Percentiles rank a stretch among this genome's conserved stretches.
phyloP scores from a whole-genome alignment of 2,329 filamentous ascomycete genomes.

The Onygenales sp. region DNA sequence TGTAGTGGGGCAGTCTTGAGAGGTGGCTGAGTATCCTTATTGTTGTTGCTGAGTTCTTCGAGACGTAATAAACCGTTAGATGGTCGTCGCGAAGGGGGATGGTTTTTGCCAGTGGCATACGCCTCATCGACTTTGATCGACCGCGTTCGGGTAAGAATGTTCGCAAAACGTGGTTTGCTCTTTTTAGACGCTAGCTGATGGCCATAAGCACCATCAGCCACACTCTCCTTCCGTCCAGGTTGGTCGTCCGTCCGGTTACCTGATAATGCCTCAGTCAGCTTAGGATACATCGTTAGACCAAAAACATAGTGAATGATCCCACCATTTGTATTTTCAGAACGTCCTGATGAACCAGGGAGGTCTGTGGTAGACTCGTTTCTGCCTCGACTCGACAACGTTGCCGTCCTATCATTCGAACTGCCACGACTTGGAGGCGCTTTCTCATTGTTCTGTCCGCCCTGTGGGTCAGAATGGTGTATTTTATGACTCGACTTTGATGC shows the following conservation, averaged over 20 bases:
- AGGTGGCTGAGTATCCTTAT: conserved; percentile 30
- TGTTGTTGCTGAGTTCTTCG: conserved; percentile 22
- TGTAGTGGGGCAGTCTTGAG: conserved; percentile 56
- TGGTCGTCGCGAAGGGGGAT: conserved; percentile 24
- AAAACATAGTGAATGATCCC: conserved; percentile 7
- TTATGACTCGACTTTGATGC: conserved; percentile 36
- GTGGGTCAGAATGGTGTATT: conserved; percentile 32
- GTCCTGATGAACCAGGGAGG: conserved; percentile 24
- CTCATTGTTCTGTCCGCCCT: conserved; percentile 23
- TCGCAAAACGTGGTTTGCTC: conserved; percentile 36
- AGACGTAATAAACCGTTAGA: conserved; percentile 31
- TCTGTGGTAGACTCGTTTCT: conserved; percentile 34
- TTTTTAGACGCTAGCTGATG: conserved; percentile 24
- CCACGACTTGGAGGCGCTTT: conserved; percentile 31
- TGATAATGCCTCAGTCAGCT: conserved; percentile 1
- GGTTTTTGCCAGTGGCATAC: conserved; percentile 18
- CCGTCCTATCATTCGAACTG: conserved; percentile 34
- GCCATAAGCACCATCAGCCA: conserved; percentile 18
- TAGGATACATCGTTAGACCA: not conserved
- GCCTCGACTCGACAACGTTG: conserved; percentile 22
- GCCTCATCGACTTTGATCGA: conserved; percentile 36
- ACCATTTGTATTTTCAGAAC: conserved; percentile 21
- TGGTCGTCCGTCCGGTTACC: conserved; percentile 9
- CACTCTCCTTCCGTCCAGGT: conserved; percentile 4
- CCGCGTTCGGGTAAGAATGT: conserved; percentile 34